Evolutionary conservation across 2,329 filamentous ascomycete species (phyloP).

Genomic region (Sarocladiaceae sp.): DNA sequence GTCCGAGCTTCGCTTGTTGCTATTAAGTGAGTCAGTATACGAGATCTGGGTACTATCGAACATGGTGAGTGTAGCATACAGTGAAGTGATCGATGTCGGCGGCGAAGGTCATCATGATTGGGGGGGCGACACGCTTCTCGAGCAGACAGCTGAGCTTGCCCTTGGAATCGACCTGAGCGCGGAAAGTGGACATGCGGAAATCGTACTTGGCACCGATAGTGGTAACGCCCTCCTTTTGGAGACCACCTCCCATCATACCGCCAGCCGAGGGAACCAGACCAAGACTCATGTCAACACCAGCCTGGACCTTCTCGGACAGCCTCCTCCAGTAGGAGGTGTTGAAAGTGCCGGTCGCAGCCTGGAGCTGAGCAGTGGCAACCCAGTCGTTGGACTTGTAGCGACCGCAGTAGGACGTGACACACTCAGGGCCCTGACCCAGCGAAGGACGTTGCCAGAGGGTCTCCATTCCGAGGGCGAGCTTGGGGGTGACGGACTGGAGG

Average conservation of each 20-base stretch:
- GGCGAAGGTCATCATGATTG: conserved; percentile 90
- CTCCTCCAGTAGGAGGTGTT: conserved; percentile 92
- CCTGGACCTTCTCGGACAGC: conserved; percentile 92
- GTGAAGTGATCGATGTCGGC: conserved; percentile 95
- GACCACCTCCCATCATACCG: conserved; percentile 69
- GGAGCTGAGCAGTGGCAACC: conserved; percentile 86
- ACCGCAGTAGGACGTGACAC: conserved; percentile 82
- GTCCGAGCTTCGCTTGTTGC: conserved; percentile 92
- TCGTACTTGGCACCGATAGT: conserved; percentile 97
- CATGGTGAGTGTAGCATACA: conserved; percentile 64
- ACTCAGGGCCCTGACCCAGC: conserved; percentile 83
- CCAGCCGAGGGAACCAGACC: conserved; percentile 66
- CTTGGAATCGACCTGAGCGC: conserved; percentile 91
- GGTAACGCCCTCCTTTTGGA: conserved; percentile 82
- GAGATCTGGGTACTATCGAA: background rate
- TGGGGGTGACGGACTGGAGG: conserved; percentile 86
- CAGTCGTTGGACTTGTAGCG: conserved; percentile 90
- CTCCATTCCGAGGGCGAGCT: conserved; percentile 83
- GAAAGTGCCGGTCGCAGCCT: conserved; percentile 75
- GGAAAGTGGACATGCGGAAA: conserved; percentile 92
- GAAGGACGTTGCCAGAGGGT: conserved; percentile 89
- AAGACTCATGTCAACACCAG: conserved; percentile 90
- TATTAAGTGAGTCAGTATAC: conserved; percentile 37
- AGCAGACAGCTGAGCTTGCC: conserved; percentile 90
- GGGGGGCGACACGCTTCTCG: conserved; percentile 92